Conservation (phyloP, 2,329 filamentous ascomycete genomes). For the Corynespora cassiicola region DNA sequence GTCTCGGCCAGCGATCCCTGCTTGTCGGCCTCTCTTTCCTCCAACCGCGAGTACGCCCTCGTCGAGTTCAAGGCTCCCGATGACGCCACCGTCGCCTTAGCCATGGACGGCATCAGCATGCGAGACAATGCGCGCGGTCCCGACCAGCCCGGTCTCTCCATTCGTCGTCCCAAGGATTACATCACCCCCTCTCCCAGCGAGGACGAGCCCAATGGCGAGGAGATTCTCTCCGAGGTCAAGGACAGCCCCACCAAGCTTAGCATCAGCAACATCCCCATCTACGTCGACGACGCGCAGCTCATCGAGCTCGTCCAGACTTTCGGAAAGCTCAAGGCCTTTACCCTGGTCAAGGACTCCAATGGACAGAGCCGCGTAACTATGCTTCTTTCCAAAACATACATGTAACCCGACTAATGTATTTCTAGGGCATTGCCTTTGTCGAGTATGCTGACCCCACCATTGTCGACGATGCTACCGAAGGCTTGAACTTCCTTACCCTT, state of each 20-base stretch:
- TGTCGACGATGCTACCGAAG: slow-evolving; percentile 87
- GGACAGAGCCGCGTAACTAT: slow-evolving; percentile 82
- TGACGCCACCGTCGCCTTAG: slow-evolving; percentile 90
- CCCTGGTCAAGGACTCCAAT: slow-evolving; percentile 86
- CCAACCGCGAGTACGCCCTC: slow-evolving; percentile 80
- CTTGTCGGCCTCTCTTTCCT: slow-evolving; percentile 79
- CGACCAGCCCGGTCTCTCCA: slow-evolving; percentile 67
- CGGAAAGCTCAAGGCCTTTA: slow-evolving; percentile 90
- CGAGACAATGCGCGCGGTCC: slow-evolving; percentile 63
- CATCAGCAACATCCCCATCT: slow-evolving; percentile 85
- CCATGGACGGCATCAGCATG: slow-evolving; percentile 89
- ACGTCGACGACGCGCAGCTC: slow-evolving; percentile 89
- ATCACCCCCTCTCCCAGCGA: slow-evolving; percentile 78
- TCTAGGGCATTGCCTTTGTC: slow-evolving; percentile 91
- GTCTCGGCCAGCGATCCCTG: slow-evolving; percentile 85
- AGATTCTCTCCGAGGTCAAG: slow-evolving; percentile 80
- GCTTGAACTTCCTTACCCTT: slow-evolving; percentile 90
- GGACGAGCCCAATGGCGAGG: slow-evolving; percentile 74
- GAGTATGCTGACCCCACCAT: slow-evolving; percentile 82
- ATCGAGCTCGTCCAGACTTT: slow-evolving; percentile 89
- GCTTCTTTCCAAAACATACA: no score
- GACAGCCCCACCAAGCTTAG: slow-evolving; percentile 96
- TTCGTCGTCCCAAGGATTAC: slow-evolving; percentile 93
- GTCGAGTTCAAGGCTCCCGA: slow-evolving; percentile 87
- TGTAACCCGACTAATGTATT: slow-evolving; percentile 25